These are phyloP conservation scores for Henckelia pumila DNA, from an alignment of 257 asterid species.

Conservation along the genomic window DNA sequence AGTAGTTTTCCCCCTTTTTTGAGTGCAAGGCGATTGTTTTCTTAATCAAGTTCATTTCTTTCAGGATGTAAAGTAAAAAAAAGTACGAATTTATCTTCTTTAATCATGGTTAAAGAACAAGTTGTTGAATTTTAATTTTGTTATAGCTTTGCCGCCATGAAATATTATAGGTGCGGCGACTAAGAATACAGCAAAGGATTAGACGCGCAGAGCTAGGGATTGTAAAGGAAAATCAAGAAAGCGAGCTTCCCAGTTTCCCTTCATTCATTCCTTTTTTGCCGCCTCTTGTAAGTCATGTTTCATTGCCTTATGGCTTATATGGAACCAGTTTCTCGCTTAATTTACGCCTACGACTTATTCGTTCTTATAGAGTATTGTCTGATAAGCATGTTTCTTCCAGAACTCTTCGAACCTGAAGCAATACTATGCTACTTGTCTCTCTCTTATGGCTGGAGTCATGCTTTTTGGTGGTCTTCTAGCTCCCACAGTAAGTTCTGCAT, in stretches of 20 bases:
- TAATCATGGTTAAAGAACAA: background rate
- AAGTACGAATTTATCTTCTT: background rate
- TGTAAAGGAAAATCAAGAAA: slow-evolving; percentile 56
- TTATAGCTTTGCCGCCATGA: slow-evolving; percentile 13
- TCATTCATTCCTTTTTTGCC: slow-evolving; percentile 97
- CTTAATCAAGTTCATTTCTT: background rate
- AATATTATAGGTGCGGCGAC: slow-evolving; percentile 79
- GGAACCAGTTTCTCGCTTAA: background rate
- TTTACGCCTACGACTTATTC: background rate
- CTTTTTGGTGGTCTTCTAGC: slow-evolving; percentile 95
- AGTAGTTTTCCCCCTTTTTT: slow-evolving; percentile 14
- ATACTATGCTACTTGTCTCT: slow-evolving; percentile 81
- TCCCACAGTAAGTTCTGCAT: slow-evolving; percentile 64
- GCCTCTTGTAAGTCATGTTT: slow-evolving; percentile 59
- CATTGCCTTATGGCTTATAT: slow-evolving; percentile 5
- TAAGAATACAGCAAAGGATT: slow-evolving; percentile 84
- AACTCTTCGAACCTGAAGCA: slow-evolving; percentile 68
- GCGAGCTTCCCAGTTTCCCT: slow-evolving; percentile 88
- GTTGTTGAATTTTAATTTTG: background rate
- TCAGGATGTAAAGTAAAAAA: background rate
- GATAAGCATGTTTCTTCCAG: slow-evolving; percentile 40
- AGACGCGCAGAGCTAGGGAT: slow-evolving; percentile 79
- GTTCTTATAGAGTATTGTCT: slow-evolving; percentile 13
- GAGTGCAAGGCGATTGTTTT: background rate
- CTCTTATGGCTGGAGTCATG: slow-evolving; percentile 89